These are phyloP conservation scores for Xylariaceae sp. DNA, from an alignment of 2,329 filamentous ascomycete genomes.

Conservation along the genomic window DNA sequence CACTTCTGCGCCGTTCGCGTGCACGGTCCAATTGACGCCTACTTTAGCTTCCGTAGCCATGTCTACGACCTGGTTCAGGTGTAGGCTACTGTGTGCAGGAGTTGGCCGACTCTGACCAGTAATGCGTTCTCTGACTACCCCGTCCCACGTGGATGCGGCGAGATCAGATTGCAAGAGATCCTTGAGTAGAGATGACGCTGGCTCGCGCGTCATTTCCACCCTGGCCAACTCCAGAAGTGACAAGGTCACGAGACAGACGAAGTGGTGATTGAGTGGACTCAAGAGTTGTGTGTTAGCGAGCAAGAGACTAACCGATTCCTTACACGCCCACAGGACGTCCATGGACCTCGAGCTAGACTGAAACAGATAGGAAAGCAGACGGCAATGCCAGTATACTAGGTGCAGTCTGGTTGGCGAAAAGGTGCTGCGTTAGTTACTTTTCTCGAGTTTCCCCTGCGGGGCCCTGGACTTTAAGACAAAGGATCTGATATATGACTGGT, in stretches of 20 bases:
- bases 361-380: conserved; percentile 61
- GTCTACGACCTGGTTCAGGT: conserved; percentile 58
- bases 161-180: conserved; percentile 54
- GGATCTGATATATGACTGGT: too few species aligned
- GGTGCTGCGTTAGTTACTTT: too few species aligned
- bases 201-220: conserved; percentile 53
- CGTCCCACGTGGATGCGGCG: conserved; percentile 55
- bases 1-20: conserved; percentile 15
- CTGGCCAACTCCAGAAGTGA: conserved; percentile 60
- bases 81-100: conserved; percentile 41
- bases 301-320: conserved; percentile 58
- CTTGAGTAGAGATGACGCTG: conserved; percentile 54
- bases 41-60: conserved; percentile 44
- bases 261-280: conserved; percentile 67
- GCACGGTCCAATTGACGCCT: conserved; percentile 25
- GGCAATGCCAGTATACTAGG: conserved; percentile 68
- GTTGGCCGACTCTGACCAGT: conserved; percentile 38
- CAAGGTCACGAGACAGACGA: conserved; percentile 57
- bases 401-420: too few species aligned
- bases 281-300: conserved; percentile 52
- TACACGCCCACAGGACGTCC: conserved; percentile 59
- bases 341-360: conserved; percentile 53
- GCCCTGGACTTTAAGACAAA: too few species aligned
- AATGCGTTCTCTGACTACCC: conserved; percentile 52
- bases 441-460: too few species aligned